Percentiles rank a stretch among this genome's conserved stretches.
phyloP scores from a whole-genome alignment of 164 flowering plant genomes.

The Dillenia turbinata region DNA sequence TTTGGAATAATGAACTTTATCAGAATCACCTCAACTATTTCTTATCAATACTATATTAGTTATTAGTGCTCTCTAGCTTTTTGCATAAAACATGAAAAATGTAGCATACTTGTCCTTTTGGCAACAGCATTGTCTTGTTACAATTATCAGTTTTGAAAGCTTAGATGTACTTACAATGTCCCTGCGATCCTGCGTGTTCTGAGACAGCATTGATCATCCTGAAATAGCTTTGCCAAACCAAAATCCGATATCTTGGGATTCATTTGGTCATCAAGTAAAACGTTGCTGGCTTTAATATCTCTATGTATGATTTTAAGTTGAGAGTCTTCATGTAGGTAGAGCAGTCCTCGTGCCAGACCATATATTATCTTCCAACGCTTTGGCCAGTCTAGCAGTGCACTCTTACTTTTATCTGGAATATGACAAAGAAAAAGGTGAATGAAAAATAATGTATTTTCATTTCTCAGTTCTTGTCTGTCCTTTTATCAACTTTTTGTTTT shows the following conservation, averaged over 20 bases:
- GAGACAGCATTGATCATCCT: constrained; percentile 3
- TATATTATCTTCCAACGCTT: constrained; percentile 12
- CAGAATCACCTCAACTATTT: background rate
- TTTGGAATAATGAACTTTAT: background rate
- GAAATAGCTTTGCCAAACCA: constrained; percentile 16
- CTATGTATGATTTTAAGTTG: constrained; percentile 4
- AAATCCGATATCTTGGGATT: constrained; percentile 20
- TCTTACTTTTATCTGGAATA: constrained; percentile 8
- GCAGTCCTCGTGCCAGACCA: constrained; percentile 13
- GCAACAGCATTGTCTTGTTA: no score
- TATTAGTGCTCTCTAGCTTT: background rate
- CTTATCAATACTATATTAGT: background rate
- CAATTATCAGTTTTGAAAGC: background rate
- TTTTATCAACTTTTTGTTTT: no score
- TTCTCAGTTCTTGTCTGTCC: no score
- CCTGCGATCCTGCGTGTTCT: background rate
- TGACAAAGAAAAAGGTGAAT: background rate
- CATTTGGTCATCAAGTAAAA: constrained; percentile 10
- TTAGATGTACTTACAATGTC: constrained; percentile 1
- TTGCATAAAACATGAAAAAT: background rate
- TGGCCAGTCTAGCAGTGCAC: constrained; percentile 12
- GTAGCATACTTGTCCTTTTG: no score
- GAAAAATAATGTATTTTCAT: no score
- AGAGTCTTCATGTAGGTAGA: constrained; percentile 15
- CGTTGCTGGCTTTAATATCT: constrained; percentile 7